A percentile compares a stretch with the other conserved stretches of the same genome.
Evolutionary conservation across 176 grass and related monocot species (phyloP).

Genomic region (Calamus simplicifolius): DNA sequence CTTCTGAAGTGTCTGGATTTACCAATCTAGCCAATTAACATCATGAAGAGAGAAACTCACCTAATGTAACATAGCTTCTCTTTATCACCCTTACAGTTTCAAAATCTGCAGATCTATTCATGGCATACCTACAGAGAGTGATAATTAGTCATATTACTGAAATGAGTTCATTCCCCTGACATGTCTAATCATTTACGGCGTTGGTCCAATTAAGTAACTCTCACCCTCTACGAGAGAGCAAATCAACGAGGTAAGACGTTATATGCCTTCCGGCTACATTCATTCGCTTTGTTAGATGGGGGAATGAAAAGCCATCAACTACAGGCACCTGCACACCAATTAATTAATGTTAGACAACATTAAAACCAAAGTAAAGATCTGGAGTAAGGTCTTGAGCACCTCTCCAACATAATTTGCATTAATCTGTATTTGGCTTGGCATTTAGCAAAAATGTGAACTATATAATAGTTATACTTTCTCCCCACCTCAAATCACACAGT

Average conservation of each 20-base stretch:
- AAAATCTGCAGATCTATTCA: conserved; percentile 96
- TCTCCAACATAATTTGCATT: background rate
- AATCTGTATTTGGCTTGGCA: too few relatives aligned
- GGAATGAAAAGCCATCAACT: conserved; percentile 96
- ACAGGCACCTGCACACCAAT: conserved; percentile 68
- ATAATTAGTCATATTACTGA: conserved; percentile 15
- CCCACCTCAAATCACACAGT: too few relatives aligned
- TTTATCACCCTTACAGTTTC: conserved; percentile 92
- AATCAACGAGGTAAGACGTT: conserved; percentile 94
- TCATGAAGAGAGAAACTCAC: conserved; percentile 22
- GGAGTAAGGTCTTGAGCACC: background rate
- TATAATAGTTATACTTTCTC: too few relatives aligned
- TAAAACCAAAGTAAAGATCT: background rate
- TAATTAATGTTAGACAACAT: background rate
- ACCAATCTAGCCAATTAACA: too few relatives aligned
- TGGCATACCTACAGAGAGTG: conserved; percentile 60
- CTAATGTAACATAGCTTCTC: conserved; percentile 93
- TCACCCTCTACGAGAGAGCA: conserved; percentile 96
- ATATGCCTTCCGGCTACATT: conserved; percentile 99
- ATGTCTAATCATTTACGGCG: conserved; percentile 17
- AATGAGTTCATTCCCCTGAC: conserved; percentile 1
- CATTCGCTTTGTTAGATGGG: conserved; percentile 96
- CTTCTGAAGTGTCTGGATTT: too few relatives aligned
- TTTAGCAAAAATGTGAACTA: too few relatives aligned
- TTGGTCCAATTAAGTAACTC: conserved; percentile 13